These are phyloP conservation scores for Malassezia pachydermatis DNA, from an alignment of 1,284 basidiomycete species.

Conservation along the genomic window DNA sequence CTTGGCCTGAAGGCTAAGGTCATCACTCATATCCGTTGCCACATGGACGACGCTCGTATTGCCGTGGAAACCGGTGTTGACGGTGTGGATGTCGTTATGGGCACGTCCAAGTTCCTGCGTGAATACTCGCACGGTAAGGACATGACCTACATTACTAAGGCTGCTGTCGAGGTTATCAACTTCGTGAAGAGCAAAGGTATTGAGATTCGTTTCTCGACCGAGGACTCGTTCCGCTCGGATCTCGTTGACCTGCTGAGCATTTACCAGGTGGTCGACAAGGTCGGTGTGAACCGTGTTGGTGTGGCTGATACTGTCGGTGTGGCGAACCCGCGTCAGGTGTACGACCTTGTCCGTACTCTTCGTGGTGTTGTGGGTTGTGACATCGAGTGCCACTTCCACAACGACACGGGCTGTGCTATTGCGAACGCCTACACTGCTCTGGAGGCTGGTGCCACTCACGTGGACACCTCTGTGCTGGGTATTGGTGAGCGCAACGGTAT, in stretches of 20 bases:
- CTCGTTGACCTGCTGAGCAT: constrained; percentile 96
- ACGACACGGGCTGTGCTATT: constrained; percentile 86
- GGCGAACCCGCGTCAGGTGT: constrained; percentile 96
- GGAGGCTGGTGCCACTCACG: constrained; percentile 97
- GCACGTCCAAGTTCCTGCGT: constrained; percentile 94
- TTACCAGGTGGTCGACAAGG: constrained; percentile 99
- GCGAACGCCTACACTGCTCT: constrained; percentile 97
- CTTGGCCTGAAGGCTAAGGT: constrained; percentile 94
- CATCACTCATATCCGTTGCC: constrained; percentile 96
- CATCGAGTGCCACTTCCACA: constrained; percentile 97
- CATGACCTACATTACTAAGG: constrained; percentile 99
- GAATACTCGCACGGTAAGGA: constrained; percentile 99
- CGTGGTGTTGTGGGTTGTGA: constrained; percentile 66
- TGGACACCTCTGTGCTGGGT: constrained; percentile 76
- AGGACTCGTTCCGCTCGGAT: constrained; percentile 99
- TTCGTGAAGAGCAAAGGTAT: constrained; percentile 99
- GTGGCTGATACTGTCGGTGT: constrained; percentile 99
- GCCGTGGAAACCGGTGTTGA: constrained; percentile 97
- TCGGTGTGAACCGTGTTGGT: constrained; percentile 97
- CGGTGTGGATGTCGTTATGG: constrained; percentile 98
- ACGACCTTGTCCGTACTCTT: constrained; percentile 91
- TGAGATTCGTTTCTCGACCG: constrained; percentile 98
- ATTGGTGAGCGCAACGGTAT: constrained; percentile 99
- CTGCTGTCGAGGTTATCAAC: constrained; percentile 89
- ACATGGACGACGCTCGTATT: constrained; percentile 98